phyloP scores from a whole-genome alignment of 768 basidiomycete species.

The Russula sp. region DNA sequence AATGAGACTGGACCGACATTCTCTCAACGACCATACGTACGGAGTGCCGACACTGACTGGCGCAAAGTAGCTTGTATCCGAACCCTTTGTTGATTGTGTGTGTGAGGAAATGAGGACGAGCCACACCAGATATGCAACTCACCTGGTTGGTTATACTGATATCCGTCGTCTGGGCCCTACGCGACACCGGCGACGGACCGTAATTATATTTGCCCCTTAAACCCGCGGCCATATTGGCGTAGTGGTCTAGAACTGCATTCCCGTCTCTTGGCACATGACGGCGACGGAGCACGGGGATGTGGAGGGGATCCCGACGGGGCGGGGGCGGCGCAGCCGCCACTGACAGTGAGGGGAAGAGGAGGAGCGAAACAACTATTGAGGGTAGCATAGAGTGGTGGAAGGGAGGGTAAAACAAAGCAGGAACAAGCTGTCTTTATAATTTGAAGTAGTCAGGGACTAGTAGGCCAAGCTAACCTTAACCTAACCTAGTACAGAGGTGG shows the following conservation, averaged over 20 bases:
- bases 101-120: not conserved
- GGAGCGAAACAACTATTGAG: slow-evolving; percentile 26
- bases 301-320: slow-evolving; percentile 32
- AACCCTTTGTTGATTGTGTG: slow-evolving; percentile 33
- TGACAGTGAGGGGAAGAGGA: slow-evolving; percentile 28
- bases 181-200: slow-evolving; percentile 22
- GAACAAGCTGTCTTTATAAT: not conserved
- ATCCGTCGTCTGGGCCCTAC: slow-evolving; percentile 35
- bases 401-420: not conserved
- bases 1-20: not conserved
- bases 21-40: slow-evolving; percentile 9
- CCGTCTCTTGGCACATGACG: not conserved
- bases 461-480: not conserved
- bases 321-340: slow-evolving; percentile 28
- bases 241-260: not conserved
- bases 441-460: not conserved
- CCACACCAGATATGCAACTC: slow-evolving; percentile 14
- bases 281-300: slow-evolving; percentile 43
- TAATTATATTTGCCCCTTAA: slow-evolving; percentile 42
- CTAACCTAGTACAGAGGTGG: not conserved
- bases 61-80: slow-evolving; percentile 56
- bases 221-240: not conserved
- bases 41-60: slow-evolving; percentile 54
- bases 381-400: slow-evolving; percentile 2
- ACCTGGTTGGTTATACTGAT: slow-evolving; percentile 51